phyloP scores from a whole-genome alignment of 2,329 filamentous ascomycete species.

The Alternaria sp. region DNA sequence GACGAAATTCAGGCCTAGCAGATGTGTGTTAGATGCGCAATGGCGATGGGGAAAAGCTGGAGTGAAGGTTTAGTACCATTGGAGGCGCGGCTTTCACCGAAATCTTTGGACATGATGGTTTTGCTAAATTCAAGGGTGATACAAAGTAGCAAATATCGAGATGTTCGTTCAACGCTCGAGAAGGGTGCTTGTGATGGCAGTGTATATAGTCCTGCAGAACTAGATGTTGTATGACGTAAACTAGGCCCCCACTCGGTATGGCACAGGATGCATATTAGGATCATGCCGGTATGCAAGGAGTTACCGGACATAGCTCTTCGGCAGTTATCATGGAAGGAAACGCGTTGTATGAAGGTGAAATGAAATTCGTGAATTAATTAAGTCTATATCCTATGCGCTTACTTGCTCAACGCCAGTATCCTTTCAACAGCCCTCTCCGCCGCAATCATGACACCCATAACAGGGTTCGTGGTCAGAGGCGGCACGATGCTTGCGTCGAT shows the following conservation, averaged over 20 bases:
- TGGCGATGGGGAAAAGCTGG: background rate
- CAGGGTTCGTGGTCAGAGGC: constrained; percentile 61
- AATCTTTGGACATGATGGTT: background rate
- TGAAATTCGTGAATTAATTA: background rate
- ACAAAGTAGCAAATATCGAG: background rate
- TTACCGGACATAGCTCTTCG: background rate
- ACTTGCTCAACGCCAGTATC: constrained; percentile 44
- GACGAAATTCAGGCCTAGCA: constrained; percentile 13
- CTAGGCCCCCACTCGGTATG: background rate
- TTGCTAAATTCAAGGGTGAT: background rate
- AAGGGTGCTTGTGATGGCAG: background rate
- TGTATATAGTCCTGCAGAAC: background rate
- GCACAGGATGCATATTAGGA: background rate
- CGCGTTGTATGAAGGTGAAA: background rate
- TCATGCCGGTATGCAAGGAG: background rate
- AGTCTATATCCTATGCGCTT: background rate
- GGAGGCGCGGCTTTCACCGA: background rate
- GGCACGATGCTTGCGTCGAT: constrained; percentile 59
- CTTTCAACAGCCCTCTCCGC: constrained; percentile 60
- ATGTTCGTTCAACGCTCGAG: background rate
- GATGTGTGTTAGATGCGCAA: background rate
- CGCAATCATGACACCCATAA: constrained; percentile 62
- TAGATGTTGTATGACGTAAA: background rate
- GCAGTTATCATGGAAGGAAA: background rate
- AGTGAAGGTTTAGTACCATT: background rate